Base-by-base conservation (phyloP, 2,329 filamentous ascomycete genomes). In the Endocalyx cinctus region DNA sequence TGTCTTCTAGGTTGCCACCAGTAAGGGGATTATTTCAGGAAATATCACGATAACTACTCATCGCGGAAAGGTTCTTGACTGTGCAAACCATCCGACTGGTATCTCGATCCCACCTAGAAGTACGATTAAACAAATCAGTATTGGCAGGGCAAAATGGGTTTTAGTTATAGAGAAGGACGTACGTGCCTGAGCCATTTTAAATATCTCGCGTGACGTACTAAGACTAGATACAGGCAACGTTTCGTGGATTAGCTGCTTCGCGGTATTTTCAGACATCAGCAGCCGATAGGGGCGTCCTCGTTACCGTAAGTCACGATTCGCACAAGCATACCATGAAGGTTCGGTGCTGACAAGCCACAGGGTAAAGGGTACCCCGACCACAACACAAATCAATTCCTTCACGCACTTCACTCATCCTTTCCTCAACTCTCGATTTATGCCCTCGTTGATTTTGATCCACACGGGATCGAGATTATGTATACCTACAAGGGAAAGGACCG, bases 351-450 rank as follows among this genome's bases (percentile, higher is more conserved):
- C n/a, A n/a, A n/a, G n/a, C n/a, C 20, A 4, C 33, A 87, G 82
- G 86, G 79, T 1, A 92, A 89, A 66, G 87, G 87, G 2, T 92
- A 87, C 50, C 85, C 87, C 0, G 87, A 92, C 46, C 63, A 90
- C 29, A 70, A 73, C 1, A 87, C 84, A 0, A 69, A 83, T 6
- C 68, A 69, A 12, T 80, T 90, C 33, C 60, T 90, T 2, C 67
- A 69, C 26, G 54, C 66, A 10, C 34, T 87, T 1, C 67, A 72
- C 23, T 54, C 47, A 0, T 57, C 55, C 7, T 63, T 61, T 14
- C 72, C 74, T 0, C 51, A 57, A 1, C 57, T 83, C 15, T 73
- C 76, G 2, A 72, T 86, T 6, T 70, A 77, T 33, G 75, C 70
- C 0, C 62, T 92, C 1, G 72, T 85, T 2, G 87, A 94, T 48